Base-by-base conservation (phyloP, 768 basidiomycete species). In the Sarcodon aspratus region DNA sequence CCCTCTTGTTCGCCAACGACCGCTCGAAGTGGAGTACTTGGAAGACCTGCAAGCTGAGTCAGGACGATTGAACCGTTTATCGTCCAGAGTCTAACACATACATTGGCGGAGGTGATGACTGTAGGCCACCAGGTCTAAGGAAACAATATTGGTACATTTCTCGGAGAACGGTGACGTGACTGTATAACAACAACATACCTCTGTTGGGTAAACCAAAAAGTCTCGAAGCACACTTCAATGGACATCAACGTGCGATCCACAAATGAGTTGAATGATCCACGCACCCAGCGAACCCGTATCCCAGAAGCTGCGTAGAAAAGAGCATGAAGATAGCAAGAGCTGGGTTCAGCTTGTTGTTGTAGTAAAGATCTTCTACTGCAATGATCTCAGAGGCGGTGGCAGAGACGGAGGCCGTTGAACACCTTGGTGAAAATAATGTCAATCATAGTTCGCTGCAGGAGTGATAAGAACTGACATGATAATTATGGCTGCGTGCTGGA, bases 201-300 rank as follows among this genome's bases (percentile, higher is more conserved):
- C 21, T 5, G 73, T 76, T 0, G 78, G 69, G 38, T 76, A 75
- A 9, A 80, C 74, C 34, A 76, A 66, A 55, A 78, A 70, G 9
- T 72, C 63, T 8, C 73, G 67, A 27, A 27, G 21, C 21, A 27
- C 21, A 27, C 21, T 27, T 27, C 21, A 27, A 27, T 3, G 21
- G 21, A 27, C 5, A 27, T 27, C 21, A 27, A 27, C 5, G 21
- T 2, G 21, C 21, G 21, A 27, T 27, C 21, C 21, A 27, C 21
- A 5, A 5, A 27, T 27, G 5, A 27, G 5, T 27, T 27, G 21
- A 27, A 27, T 27, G 5, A 27, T 27, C 5, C 61, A 75, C 70
- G 44, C 73, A 50, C 12, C 66, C 66, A 38, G 63, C 63, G 42
- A 63, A 60, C 7, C 64, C 64, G 47, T 67, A 67, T 0, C 65